Evolutionary conservation across 148 eudicot species (phyloP), one percentile per base, ranked within the genome.

Genomic region (Drosera capensis): DNA sequence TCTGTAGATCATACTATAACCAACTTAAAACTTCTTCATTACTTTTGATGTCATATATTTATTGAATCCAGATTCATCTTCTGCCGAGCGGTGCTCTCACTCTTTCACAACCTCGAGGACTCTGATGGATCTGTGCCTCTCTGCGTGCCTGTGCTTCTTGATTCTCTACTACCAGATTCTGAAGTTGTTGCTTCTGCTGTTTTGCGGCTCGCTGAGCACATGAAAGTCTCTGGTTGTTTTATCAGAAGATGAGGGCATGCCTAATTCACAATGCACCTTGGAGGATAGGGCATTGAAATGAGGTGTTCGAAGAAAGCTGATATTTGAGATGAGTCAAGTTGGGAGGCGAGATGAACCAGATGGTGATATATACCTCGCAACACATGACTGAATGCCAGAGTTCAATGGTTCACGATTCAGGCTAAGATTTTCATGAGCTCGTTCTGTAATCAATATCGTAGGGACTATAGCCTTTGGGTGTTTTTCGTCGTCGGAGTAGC

Each of bases 1-100:
- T 5, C 12, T 5, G 12, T 29, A 29, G n/a, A 29, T 29, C 7
- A 29, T n/a, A n/a, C n/a, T n/a, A n/a, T n/a, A n/a, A n/a, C n/a
- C n/a, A n/a, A n/a, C 35, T 13, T 13, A 13, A 6, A 6, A 30
- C 13, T 5, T 34, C n/a, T 15, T 34, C n/a, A 34, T 34, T 34
- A 13, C 31, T n/a, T 52, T 23, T 39, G 15, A 23, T 68, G 30
- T 52, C 48, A 23, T 43, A 8, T 54, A 25, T 42, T 28, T n/a
- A n/a, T n/a, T n/a, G n/a, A n/a, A 34, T 51, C 31, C 85, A 90
- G 99, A 76, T 90, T 80, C 67, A 74, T 90, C 45, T 90, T 90
- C 66, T 85, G 95, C 71, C 87, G 88, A 1, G 77, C 95, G 25
- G 94, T 76, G 56, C 78, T 90, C 21, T 53, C 64, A 51, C 70